Conservation (phyloP, 495 filamentous ascomycete genomes). For the Daldinia childiae region DNA sequence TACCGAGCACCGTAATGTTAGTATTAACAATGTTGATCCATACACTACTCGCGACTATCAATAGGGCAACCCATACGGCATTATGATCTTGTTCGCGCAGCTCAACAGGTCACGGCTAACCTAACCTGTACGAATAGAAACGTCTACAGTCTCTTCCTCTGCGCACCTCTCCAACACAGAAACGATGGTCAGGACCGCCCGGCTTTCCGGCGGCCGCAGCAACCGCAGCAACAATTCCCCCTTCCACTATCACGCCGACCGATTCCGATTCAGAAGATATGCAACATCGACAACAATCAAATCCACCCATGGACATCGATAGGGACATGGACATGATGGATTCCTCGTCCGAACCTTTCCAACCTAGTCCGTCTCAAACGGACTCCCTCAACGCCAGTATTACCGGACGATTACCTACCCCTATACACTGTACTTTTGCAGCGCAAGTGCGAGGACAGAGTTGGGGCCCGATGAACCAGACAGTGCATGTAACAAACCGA, state of each 20-base stretch:
- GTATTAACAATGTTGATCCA: constrained; percentile 16
- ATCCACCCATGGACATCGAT: constrained; percentile 51
- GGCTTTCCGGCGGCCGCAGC: constrained; percentile 44
- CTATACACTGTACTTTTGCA: constrained; percentile 61
- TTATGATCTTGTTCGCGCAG: background rate
- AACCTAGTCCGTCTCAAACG: constrained; percentile 44
- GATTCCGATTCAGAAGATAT: constrained; percentile 50
- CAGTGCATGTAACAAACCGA: constrained; percentile 36
- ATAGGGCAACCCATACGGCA: background rate
- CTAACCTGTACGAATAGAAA: constrained; percentile 48
- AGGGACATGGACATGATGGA: constrained; percentile 65
- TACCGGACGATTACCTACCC: constrained; percentile 61
- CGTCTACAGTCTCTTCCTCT: constrained; percentile 58
- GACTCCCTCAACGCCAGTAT: constrained; percentile 44
- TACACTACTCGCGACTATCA: background rate
- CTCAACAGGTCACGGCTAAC: constrained; percentile 4
- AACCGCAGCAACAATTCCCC: constrained; percentile 25
- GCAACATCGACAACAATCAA: constrained; percentile 37
- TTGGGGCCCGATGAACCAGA: constrained; percentile 46
- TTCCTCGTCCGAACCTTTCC: constrained; percentile 45
- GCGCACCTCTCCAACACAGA: constrained; percentile 53
- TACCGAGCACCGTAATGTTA: constrained; percentile 60
- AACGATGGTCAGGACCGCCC: constrained; percentile 49
- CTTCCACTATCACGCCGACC: constrained; percentile 48
- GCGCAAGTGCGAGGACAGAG: constrained; percentile 57